phyloP scores from a whole-genome alignment of 192 early-diverging fungal genomes.

The Chytriomyces sp. region DNA sequence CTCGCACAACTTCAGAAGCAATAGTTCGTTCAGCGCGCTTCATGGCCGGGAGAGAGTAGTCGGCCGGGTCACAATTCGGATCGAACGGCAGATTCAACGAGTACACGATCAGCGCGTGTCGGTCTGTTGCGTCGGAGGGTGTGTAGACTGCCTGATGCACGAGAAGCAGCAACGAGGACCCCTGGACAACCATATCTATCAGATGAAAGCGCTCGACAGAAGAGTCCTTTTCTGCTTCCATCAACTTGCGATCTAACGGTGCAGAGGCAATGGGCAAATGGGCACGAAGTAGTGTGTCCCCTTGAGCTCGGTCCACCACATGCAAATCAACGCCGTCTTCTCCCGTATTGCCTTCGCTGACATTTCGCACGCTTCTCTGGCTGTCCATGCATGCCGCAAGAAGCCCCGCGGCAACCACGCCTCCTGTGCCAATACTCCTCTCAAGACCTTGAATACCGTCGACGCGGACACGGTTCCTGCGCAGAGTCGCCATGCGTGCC shows the following conservation, averaged over 20 bases:
- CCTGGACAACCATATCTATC: background rate
- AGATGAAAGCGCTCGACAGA: too few relatives aligned
- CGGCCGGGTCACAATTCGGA: background rate
- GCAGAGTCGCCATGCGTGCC: background rate
- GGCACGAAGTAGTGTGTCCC: too few relatives aligned
- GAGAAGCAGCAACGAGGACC: background rate
- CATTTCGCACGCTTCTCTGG: background rate
- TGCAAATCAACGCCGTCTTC: background rate
- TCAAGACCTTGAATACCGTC: too few relatives aligned
- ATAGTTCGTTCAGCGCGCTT: background rate
- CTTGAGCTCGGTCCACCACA: background rate
- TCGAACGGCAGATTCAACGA: background rate
- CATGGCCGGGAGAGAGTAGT: background rate
- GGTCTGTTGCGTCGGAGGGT: background rate
- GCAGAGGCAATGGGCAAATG: too few relatives aligned
- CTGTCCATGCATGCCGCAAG: background rate
- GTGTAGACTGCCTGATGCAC: background rate
- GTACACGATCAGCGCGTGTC: background rate
- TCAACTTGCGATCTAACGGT: too few relatives aligned
- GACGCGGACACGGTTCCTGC: background rate
- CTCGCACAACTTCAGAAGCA: background rate
- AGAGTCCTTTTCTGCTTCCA: too few relatives aligned
- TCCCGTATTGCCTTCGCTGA: background rate
- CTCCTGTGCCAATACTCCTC: background rate
- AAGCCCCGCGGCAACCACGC: background rate